phyloP scores from a whole-genome alignment of 306 rosid genomes.

The Geum urbanum region DNA sequence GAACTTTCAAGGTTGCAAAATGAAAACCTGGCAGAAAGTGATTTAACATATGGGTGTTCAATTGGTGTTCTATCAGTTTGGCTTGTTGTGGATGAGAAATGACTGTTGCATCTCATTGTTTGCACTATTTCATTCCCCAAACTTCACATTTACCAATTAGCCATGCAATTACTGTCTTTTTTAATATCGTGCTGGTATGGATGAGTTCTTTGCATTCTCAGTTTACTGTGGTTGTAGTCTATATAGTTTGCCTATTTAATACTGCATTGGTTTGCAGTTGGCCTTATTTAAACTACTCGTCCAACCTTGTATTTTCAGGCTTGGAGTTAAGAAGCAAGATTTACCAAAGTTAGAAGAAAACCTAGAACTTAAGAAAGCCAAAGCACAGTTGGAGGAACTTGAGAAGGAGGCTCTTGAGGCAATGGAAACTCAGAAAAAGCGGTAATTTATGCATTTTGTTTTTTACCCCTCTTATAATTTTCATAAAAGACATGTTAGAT shows the following conservation, averaged over 20 bases:
- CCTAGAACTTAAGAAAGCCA: conserved; percentile 70
- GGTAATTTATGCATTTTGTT: conserved; percentile 38
- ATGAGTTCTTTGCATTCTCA: background rate
- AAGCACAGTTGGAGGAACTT: conserved; percentile 82
- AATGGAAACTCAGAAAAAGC: conserved; percentile 86
- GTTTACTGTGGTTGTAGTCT: background rate
- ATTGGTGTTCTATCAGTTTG: background rate
- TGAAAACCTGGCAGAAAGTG: no score
- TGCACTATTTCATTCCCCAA: background rate
- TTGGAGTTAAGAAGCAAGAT: conserved; percentile 66
- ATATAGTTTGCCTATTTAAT: background rate
- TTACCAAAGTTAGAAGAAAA: conserved; percentile 79
- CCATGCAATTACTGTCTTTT: background rate
- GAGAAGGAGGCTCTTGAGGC: conserved; percentile 81
- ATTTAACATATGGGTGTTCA: background rate
- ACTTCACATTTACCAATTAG: background rate
- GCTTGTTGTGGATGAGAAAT: background rate
- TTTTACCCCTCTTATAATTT: background rate
- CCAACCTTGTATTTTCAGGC: conserved; percentile 33
- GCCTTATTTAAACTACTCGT: background rate
- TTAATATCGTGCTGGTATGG: background rate
- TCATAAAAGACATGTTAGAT: background rate
- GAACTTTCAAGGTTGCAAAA: background rate
- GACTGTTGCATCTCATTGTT: background rate
- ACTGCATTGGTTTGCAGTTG: background rate